Percentiles rank a stretch among this genome's conserved stretches.
These are phyloP conservation scores for Sporothrix variecibatus DNA, from an alignment of 2,329 filamentous ascomycete genomes.

Conservation along the genomic window DNA sequence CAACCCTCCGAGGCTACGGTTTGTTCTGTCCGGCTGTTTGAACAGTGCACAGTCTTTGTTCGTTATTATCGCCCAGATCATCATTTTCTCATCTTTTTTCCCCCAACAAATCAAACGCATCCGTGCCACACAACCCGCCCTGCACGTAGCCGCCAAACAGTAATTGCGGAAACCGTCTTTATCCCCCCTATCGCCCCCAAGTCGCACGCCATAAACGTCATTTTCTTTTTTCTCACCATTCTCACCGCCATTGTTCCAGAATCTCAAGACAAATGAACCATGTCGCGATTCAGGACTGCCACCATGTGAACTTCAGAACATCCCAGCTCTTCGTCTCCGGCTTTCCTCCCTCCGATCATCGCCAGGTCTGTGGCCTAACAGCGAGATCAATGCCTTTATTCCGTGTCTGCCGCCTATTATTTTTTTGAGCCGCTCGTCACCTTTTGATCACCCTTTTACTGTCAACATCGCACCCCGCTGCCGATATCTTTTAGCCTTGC, in stretches of 20 bases:
- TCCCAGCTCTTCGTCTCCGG: neutral
- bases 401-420: neutral
- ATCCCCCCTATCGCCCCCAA: neutral
- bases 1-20: neutral
- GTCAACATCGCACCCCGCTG: neutral
- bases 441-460: neutral
- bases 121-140: constrained; percentile 9
- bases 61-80: neutral
- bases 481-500: neutral
- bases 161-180: constrained; percentile 1
- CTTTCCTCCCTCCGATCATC: neutral
- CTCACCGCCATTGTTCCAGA: constrained; percentile 9
- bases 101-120: neutral
- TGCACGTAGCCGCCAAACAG: constrained; percentile 20
- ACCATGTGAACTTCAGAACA: neutral
- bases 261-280: neutral
- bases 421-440: neutral
- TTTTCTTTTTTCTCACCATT: neutral
- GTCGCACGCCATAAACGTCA: neutral
- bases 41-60: neutral
- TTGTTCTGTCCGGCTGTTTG: neutral
- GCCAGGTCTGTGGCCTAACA: neutral
- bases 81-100: neutral
- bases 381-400: neutral
- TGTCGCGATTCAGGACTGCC: neutral